Base-by-base conservation (phyloP, 2,329 filamentous ascomycete species). In the Periconia sp. region DNA sequence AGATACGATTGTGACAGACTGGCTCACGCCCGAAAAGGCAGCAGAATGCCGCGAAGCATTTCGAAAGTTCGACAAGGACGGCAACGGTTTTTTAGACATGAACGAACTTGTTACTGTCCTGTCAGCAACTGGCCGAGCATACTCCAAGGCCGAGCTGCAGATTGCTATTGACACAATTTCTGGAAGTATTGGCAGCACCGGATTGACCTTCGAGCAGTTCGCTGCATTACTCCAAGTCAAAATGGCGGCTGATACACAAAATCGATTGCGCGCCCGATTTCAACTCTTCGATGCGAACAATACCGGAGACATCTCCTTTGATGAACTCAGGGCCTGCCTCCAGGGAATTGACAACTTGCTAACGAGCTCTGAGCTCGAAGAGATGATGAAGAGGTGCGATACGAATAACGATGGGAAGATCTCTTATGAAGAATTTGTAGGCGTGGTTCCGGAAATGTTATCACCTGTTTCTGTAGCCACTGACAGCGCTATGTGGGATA, bases 61-160 rank as follows among this genome's bases (percentile, higher is more conserved):
- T 32, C 46, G 46, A 12, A 45, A 45, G 28, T 48, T 48, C 26
- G 44, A 48, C 44, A 48, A 48, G 18, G 40, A 48, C 19, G 44
- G 44, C 12, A 48, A 43, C 21, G 44, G 44, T 8, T 48, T 48
- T 35, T 28, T 48, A 7, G 44, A 48, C n/a, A 39, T 40, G 25
- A 24, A 39, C 3, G 44, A 48, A 25, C 34, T 50, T 3, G 21
- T 37, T 13, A 32, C 25, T 18, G 47, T 43, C 5, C 40, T 46
- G 16, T 22, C 30, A 21, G 47, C 47, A 11, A 47, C 47, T 17
- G 40, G 39, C 19, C 28, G 36, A 4, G 24, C 32, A n/a, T 51
- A 51, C 40, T 41, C 43, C 8, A 13, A 34, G n/a, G 25, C 29
- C 10, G 48, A 45, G n/a, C 28, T 48, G 10, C 44, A 43, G 19